These are phyloP conservation scores for Neonectria coccinea DNA, from an alignment of 2,329 filamentous ascomycete species.

Conservation along the genomic window DNA sequence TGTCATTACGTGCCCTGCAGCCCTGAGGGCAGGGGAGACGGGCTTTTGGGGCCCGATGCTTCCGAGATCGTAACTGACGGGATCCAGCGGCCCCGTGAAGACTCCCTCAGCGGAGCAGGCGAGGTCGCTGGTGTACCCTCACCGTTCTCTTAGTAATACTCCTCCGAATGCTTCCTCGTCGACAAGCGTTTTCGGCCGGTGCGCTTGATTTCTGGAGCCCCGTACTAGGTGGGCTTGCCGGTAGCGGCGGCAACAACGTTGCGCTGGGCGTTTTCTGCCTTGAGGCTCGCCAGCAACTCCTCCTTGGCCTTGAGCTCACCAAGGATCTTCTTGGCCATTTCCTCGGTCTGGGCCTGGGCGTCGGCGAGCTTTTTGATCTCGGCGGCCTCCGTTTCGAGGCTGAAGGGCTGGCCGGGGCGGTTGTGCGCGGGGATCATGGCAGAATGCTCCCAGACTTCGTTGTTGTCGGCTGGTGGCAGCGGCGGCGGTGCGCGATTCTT, in stretches of 20 bases:
- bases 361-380: constrained; percentile 72
- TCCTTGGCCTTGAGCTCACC: constrained; percentile 74
- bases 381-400: constrained; percentile 74
- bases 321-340: constrained; percentile 69
- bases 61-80: background rate
- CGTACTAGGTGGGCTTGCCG: constrained; percentile 47
- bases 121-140: background rate
- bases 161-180: background rate
- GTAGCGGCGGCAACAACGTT: constrained; percentile 63
- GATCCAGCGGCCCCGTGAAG: background rate
- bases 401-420: constrained; percentile 78
- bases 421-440: constrained; percentile 79
- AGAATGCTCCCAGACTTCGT: constrained; percentile 72
- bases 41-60: background rate
- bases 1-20: no score
- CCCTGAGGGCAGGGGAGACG: no score
- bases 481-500: constrained; percentile 57
- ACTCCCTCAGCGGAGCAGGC: background rate
- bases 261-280: constrained; percentile 69
- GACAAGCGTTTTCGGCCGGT: constrained; percentile 17
- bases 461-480: constrained; percentile 53
- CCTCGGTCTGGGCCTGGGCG: constrained; percentile 72
- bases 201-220: constrained; percentile 14
- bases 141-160: constrained; percentile 1
- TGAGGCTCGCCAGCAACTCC: constrained; percentile 69